These are phyloP conservation scores for Delphinella strobiligena DNA, from an alignment of 2,329 filamentous ascomycete species.

Conservation along the genomic window DNA sequence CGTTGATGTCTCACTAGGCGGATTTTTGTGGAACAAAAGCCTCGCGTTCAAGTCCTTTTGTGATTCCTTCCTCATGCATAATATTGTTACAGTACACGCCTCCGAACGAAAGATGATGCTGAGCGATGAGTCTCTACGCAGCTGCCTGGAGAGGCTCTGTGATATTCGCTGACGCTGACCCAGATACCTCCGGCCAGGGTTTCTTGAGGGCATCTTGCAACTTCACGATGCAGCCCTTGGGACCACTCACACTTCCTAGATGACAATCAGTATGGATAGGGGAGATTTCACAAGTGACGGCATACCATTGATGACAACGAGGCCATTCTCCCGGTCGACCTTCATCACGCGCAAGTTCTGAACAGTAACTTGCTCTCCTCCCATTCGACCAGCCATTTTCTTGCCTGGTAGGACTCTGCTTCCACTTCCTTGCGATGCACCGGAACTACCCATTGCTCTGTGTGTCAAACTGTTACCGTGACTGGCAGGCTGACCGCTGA, in stretches of 20 bases:
- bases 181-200: constrained; percentile 47
- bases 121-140: constrained; percentile 3
- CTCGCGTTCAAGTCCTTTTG: too few species aligned
- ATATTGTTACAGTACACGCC: too few species aligned
- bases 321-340: constrained; percentile 74
- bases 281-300: neutral
- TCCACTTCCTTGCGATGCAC: constrained; percentile 82
- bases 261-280: neutral
- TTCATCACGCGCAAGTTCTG: constrained; percentile 86
- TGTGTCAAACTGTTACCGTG: constrained; percentile 96
- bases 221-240: constrained; percentile 73
- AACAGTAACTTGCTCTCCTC: constrained; percentile 72
- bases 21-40: too few species aligned
- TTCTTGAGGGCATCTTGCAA: constrained; percentile 90
- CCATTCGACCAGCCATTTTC: constrained; percentile 97
- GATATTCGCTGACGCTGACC: constrained; percentile 4
- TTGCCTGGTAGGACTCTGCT: constrained; percentile 90
- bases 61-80: too few species aligned
- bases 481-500: constrained; percentile 73
- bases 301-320: constrained; percentile 75
- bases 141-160: constrained; percentile 5
- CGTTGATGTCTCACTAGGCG: too few species aligned
- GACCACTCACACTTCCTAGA: constrained; percentile 63
- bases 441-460: constrained; percentile 79
- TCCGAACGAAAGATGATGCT: too few species aligned